phyloP scores from a whole-genome alignment of 371 early-diverging fungal genomes.

The Dichotomocladium elegans region DNA sequence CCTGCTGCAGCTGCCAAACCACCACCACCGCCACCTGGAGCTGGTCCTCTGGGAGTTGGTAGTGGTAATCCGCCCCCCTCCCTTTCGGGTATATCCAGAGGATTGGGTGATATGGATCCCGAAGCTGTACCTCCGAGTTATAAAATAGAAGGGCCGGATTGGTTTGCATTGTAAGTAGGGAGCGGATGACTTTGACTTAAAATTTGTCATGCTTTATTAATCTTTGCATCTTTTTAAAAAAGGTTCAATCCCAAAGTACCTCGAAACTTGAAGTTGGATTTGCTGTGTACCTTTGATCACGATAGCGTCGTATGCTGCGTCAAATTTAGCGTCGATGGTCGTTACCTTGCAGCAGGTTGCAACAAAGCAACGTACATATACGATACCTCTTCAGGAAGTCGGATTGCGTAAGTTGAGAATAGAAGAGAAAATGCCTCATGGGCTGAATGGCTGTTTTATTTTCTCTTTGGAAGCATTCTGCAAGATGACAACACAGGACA shows the following conservation, averaged over 20 bases:
- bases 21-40: constrained; percentile 6
- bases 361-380: constrained; percentile 84
- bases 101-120: constrained; percentile 78
- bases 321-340: constrained; percentile 85
- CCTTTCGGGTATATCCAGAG: constrained; percentile 21
- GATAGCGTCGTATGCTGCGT: constrained; percentile 90
- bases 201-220: background rate
- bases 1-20: constrained; percentile 5
- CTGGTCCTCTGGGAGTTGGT: constrained; percentile 4
- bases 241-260: constrained; percentile 63
- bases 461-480: constrained; percentile 52
- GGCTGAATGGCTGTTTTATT: too few species aligned
- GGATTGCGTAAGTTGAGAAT: constrained; percentile 1
- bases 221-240: background rate
- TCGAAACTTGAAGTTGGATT: constrained; percentile 68
- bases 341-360: constrained; percentile 90
- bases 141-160: constrained; percentile 84
- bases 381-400: constrained; percentile 28
- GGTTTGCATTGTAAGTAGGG: constrained; percentile 74
- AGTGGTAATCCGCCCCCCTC: background rate
- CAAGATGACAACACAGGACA: constrained; percentile 61
- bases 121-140: constrained; percentile 72
- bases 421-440: background rate
- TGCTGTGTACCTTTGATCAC: constrained; percentile 82
- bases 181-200: background rate